These are phyloP conservation scores for Pelargonium citronellum DNA, from an alignment of 441 rosid genomes.

Conservation along the genomic window DNA sequence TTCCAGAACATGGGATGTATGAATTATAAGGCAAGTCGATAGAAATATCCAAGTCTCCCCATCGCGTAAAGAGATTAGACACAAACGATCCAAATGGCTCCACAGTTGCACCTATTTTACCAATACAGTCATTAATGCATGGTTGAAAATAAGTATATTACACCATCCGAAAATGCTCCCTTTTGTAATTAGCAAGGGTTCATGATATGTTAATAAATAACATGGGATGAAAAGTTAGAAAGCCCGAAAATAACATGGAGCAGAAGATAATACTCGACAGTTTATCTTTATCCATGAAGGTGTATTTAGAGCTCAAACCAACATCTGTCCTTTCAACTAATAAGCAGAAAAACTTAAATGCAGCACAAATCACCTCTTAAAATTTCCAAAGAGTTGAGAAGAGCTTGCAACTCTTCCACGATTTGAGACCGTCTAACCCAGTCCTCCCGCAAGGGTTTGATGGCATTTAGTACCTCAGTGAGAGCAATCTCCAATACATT, in stretches of 20 bases:
- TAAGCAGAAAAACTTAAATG: slow-evolving; percentile 12
- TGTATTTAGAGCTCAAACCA: no score
- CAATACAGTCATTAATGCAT: slow-evolving; percentile 17
- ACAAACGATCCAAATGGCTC: slow-evolving; percentile 88
- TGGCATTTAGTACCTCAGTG: slow-evolving; percentile 46
- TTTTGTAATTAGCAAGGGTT: background rate
- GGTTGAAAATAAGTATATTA: background rate
- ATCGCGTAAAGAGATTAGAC: slow-evolving; percentile 71
- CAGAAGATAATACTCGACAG: background rate
- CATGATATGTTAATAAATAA: background rate
- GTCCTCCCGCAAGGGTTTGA: slow-evolving; percentile 55
- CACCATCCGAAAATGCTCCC: background rate
- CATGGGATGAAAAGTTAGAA: background rate
- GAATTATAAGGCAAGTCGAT: slow-evolving; percentile 49
- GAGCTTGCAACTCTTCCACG: slow-evolving; percentile 46
- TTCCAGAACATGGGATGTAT: slow-evolving; percentile 52
- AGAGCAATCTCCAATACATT: slow-evolving; percentile 44
- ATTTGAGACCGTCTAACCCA: slow-evolving; percentile 39
- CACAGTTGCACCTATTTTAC: slow-evolving; percentile 66
- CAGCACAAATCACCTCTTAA: slow-evolving; percentile 53
- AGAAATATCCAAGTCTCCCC: slow-evolving; percentile 89
- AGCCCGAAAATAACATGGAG: no score
- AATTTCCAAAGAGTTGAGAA: slow-evolving; percentile 51
- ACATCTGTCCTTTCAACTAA: background rate
- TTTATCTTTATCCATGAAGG: background rate